Base-by-base conservation (phyloP, 352 stramenopile species). In the Phytophthora hibernalis region DNA sequence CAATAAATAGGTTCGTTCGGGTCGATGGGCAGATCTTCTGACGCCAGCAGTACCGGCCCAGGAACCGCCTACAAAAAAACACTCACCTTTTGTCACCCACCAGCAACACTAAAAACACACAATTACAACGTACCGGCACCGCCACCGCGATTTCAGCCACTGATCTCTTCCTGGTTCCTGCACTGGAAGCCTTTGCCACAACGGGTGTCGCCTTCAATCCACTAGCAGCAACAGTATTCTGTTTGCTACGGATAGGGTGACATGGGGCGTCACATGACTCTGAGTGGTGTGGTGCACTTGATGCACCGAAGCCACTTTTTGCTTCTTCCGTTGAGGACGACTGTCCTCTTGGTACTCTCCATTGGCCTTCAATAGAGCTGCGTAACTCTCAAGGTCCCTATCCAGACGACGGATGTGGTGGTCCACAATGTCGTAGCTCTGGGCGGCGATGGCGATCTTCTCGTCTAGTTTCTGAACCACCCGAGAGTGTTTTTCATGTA, bases 1-100 rank as follows among this genome's bases (percentile, higher is more conserved):
- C 87, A 96, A 79, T 96, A 96, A 51, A 96, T 83, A 64, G 87
- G 87, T 61, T 96, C 87, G 69, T 96, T 96, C 61, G 87, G 87
- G 62, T 96, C 87, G 58, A 96, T 93, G 35, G 85, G 85, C 21
- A 94, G 61, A 61, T 96, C 87, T 33, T 96, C 87, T 16, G 83
- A 69, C 8, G 74, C 82, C 47, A 94, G 64, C n/a, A 83, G 72
- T 18, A 55, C 48, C 21, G 31, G 60, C 22, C 8, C 58, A 60
- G 75, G 40, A 47, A 16, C 40, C n/a, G 18, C n/a, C 40, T 47
- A 15, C 40, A 43, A 43, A 43, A 21, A 10, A 9, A 48, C 9
- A 63, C 26, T 3, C 26, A n/a, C n/a, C n/a, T n/a, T n/a, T n/a
- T n/a, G 5, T 31, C 26, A 31, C 2, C 26, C 26, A 31, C 24